A percentile compares a stretch with the other conserved stretches of the same genome.
These are phyloP conservation scores for Leccinum pallidistipes DNA, from an alignment of 1,284 basidiomycete genomes.

Conservation along the genomic window DNA sequence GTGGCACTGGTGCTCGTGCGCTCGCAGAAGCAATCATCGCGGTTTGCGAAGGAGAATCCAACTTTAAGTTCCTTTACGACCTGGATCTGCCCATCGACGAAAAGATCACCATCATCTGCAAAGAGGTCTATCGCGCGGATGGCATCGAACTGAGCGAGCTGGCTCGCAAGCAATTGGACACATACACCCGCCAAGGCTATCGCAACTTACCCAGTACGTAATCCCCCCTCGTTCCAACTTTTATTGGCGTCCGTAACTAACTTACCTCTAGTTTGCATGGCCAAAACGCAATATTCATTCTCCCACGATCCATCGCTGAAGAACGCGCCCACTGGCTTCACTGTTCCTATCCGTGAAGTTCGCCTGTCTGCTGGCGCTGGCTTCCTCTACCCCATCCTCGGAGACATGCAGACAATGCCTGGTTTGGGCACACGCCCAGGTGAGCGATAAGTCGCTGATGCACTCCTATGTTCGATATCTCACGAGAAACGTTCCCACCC, in stretches of 20 bases:
- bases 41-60: conserved; percentile 80
- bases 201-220: conserved; percentile 74
- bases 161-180: conserved; percentile 86
- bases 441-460: conserved; percentile 28
- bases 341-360: conserved; percentile 89
- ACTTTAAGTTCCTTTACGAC: conserved; percentile 92
- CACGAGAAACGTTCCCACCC: conserved; percentile 6
- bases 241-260: conserved; percentile 4
- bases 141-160: conserved; percentile 84
- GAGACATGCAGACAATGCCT: conserved; percentile 98
- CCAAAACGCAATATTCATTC: conserved; percentile 97
- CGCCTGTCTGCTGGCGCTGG: conserved; percentile 91
- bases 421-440: conserved; percentile 93
- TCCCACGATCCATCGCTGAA: conserved; percentile 93
- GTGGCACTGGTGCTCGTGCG: conserved; percentile 84
- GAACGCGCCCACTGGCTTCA: conserved; percentile 90
- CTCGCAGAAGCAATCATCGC: conserved; percentile 87
- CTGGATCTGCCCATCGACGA: conserved; percentile 80
- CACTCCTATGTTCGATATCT: conserved; percentile 13
- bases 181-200: conserved; percentile 92
- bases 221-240: not conserved
- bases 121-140: conserved; percentile 90
- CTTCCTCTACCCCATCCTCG: conserved; percentile 93
- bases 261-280: conserved; percentile 80
- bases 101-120: conserved; percentile 87